Conservation (phyloP, 352 stramenopile genomes). For the Pythium monospermum region DNA sequence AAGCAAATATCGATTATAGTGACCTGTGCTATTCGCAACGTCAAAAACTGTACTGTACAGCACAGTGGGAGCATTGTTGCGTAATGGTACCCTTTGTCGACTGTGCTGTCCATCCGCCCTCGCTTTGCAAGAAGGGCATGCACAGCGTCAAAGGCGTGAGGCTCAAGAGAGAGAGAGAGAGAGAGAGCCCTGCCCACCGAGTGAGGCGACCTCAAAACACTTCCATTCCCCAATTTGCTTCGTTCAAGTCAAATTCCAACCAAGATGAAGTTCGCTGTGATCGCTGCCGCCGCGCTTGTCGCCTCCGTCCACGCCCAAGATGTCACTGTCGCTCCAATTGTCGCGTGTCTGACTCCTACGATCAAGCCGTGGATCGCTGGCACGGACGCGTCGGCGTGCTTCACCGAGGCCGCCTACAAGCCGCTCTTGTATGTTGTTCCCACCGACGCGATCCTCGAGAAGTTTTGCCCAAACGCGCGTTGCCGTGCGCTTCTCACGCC, state of each 20-base stretch:
- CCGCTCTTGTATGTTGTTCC: not conserved
- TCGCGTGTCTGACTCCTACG: not conserved
- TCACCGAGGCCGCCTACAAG: constrained; percentile 1
- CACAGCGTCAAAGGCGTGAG: too few species aligned
- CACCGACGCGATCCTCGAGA: not conserved
- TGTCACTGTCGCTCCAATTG: not conserved
- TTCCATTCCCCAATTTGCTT: constrained; percentile 17
- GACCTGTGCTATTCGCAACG: too few species aligned
- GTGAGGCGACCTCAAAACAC: too few species aligned
- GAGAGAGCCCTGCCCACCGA: too few species aligned
- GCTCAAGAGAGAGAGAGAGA: too few species aligned
- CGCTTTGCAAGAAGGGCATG: too few species aligned
- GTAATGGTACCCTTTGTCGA: too few species aligned
- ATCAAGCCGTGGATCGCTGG: constrained; percentile 13
- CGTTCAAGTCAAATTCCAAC: constrained; percentile 5
- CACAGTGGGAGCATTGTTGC: too few species aligned
- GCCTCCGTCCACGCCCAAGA: not conserved
- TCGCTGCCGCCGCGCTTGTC: not conserved
- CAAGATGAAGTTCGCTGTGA: constrained; percentile 16
- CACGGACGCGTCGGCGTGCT: constrained; percentile 1
- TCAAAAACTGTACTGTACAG: too few species aligned
- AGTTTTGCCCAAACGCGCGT: not conserved
- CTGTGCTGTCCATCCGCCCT: too few species aligned
- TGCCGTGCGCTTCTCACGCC: not conserved
- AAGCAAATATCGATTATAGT: too few species aligned